These are phyloP conservation scores for Bisporella sp. DNA, from an alignment of 2,329 filamentous ascomycete species.

Conservation along the genomic window DNA sequence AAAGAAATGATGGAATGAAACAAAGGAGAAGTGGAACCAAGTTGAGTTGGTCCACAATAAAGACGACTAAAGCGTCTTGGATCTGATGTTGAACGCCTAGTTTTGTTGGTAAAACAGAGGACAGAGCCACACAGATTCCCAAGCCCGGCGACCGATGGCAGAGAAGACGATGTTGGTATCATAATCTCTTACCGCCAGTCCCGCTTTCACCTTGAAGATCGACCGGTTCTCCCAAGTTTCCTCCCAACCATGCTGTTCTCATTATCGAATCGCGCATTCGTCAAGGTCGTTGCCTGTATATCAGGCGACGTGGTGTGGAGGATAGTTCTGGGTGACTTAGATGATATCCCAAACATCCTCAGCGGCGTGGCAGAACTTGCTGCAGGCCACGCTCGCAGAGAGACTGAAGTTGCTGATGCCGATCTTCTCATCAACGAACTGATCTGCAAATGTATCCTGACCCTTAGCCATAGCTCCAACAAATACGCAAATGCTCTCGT, in stretches of 20 bases:
- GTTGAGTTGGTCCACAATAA: constrained; percentile 58
- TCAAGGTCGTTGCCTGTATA: neutral
- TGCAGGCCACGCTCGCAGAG: constrained; percentile 95
- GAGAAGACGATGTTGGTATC: constrained; percentile 67
- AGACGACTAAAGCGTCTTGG: constrained; percentile 57
- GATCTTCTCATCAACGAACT: constrained; percentile 93
- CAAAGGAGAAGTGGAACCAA: constrained; percentile 43
- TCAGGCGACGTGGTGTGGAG: neutral
- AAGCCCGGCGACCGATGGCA: constrained; percentile 40
- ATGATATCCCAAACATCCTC: constrained; percentile 95
- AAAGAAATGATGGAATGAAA: constrained; percentile 13
- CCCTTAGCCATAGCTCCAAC: constrained; percentile 99
- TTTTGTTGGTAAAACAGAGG: constrained; percentile 82
- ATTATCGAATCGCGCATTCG: neutral
- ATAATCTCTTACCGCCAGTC: constrained; percentile 35
- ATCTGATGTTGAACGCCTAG: constrained; percentile 70
- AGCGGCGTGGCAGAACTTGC: constrained; percentile 98
- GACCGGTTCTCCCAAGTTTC: constrained; percentile 15
- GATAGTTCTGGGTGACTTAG: constrained; percentile 38
- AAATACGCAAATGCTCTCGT: constrained; percentile 96
- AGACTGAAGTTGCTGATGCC: constrained; percentile 98
- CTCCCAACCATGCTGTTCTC: too few relatives aligned
- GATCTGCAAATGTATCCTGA: constrained; percentile 88
- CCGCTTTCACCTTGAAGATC: constrained; percentile 30
- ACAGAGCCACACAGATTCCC: constrained; percentile 62